Evolutionary conservation across 129 eudicot species (phyloP).

Genomic region (Heracleum sosnowskyi): DNA sequence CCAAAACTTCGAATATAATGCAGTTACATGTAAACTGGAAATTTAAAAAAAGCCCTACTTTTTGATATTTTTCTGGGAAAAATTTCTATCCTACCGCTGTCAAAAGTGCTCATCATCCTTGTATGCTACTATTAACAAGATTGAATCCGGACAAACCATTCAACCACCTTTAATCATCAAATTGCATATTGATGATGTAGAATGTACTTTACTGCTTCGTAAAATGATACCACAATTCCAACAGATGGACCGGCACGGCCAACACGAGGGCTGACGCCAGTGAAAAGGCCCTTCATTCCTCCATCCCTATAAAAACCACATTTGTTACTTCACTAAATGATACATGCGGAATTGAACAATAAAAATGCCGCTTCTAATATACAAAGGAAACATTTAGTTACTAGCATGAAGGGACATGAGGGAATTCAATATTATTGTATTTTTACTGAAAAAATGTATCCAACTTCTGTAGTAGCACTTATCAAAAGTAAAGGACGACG

Average conservation of each 20-base stretch:
- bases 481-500: not conserved
- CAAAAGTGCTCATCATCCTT: not conserved
- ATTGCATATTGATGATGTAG: conserved; percentile 44
- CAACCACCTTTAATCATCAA: conserved; percentile 13
- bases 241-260: conserved; percentile 97
- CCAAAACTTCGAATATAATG: no score
- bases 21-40: no score
- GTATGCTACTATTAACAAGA: not conserved
- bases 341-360: not conserved
- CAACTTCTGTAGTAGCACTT: not conserved
- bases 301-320: conserved; percentile 51
- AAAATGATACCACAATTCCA: conserved; percentile 86
- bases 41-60: no score
- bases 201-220: conserved; percentile 73
- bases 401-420: not conserved
- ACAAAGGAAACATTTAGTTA: not conserved
- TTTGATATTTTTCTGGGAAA: not conserved
- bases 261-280: conserved; percentile 90
- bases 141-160: no score
- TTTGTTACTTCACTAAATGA: not conserved
- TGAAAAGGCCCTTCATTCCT: conserved; percentile 73
- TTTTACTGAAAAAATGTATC: not conserved
- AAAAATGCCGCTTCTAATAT: not conserved
- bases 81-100: not conserved
- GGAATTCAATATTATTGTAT: not conserved